Evolutionary conservation across 177 flowering plant species (phyloP), one percentile per base, ranked within the genome.

Genomic region (Vitis hybrid): DNA sequence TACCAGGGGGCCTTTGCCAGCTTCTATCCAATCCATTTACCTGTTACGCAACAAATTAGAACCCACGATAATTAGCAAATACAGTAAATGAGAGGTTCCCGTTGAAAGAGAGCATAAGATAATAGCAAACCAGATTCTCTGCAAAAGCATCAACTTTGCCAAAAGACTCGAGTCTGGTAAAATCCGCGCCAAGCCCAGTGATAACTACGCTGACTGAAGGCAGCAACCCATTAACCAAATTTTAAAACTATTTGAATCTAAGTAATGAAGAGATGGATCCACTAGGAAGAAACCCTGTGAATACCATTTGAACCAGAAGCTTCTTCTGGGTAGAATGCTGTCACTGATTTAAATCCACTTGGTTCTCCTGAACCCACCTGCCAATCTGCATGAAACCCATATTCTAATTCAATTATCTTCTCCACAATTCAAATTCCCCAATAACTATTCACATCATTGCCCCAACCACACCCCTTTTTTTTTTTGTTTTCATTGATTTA

Each of bases 1-100:
- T 90, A 58, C 99, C 99, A 2, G 97, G 92, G 1, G 99, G 98
- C 62, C 90, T 86, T 75, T 89, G 87, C 97, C 98, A 93, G 81
- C 99, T 95, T 80, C 99, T 92, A 75, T 95, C 99, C 78, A 93
- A 75, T 64, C 98, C 97, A 76, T 81, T 81, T 13, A 95, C 92
- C 99, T 94, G 66, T 62, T 49, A 8, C 63, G 31, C 31, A 58
- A 3, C 13, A 28, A 75, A n/a, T 66, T 50, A 20, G n/a, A 65
- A 62, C 15, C 52, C 18, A 50, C 20, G 18, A n/a, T 7, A 6
- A 9, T 33, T 1, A 67, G 53, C 53, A 65, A 15, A 49, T 3
- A 4, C 22, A 14, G 6, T 50, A n/a, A 64, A 18, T 66, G 51
- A 58, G 8, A 22, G 47, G 47, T 60, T 28, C 56, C 64, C 31